Evolutionary conservation across 257 asterid species (phyloP).

Genomic region (Solanum arcanum): DNA sequence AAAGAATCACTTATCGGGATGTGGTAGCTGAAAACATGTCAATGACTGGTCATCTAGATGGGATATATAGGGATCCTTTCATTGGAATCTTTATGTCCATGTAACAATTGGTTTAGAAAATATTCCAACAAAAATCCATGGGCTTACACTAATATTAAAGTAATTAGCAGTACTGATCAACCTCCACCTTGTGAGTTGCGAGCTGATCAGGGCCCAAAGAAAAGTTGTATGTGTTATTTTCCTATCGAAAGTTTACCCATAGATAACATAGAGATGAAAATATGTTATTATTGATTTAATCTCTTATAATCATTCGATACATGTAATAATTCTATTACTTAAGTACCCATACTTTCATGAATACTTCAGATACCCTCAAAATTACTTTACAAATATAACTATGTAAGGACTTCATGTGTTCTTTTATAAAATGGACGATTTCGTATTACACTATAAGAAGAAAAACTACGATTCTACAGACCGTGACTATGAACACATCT

Average conservation of each 20-base stretch:
- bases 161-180: slow-evolving; percentile 39
- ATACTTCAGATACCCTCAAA: too few relatives aligned
- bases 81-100: slow-evolving; percentile 67
- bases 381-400: too few relatives aligned
- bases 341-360: background rate
- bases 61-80: slow-evolving; percentile 69
- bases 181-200: slow-evolving; percentile 50
- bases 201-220: slow-evolving; percentile 38
- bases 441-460: background rate
- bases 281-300: slow-evolving; percentile 12
- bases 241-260: slow-evolving; percentile 42
- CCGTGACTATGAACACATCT: too few relatives aligned
- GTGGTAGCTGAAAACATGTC: slow-evolving; percentile 66
- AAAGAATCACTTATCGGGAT: slow-evolving; percentile 56
- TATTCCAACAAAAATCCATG: too few relatives aligned
- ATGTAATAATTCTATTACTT: background rate
- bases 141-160: slow-evolving; percentile 42
- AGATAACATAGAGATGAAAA: slow-evolving; percentile 35
- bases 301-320: background rate
- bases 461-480: too few relatives aligned
- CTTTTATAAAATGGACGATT: background rate
- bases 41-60: slow-evolving; percentile 50
- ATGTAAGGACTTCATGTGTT: background rate
- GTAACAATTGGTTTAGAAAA: slow-evolving; percentile 53
- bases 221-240: slow-evolving; percentile 32